Base-by-base conservation (phyloP, 345 rosid genomes). In the Barbarea vulgaris region DNA sequence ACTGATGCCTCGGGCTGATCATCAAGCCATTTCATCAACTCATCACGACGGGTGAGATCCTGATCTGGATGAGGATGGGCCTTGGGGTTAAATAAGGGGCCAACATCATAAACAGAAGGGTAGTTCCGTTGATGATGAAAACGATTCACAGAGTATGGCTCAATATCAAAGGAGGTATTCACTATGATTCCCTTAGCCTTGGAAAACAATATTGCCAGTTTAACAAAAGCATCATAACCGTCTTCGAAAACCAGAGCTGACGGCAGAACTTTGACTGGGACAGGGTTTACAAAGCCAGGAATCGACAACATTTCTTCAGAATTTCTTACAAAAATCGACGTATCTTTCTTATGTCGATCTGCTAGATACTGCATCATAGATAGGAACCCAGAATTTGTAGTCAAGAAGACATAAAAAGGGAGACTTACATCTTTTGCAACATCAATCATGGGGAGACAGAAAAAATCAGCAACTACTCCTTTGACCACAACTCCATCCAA, bases 21-120 rank as follows among this genome's bases (percentile, higher is more conserved):
- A 53, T 85, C 85, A 1, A 89, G 87, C 91, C 94, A 87, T 70
- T 60, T 68, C 19, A 80, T 52, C 77, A 84, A 63, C 68, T 69
- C 56, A 6, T 60, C 70, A 41, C 67, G 56, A 27, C 22, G 28
- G 28, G 77, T 67, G n/a, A 33, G 48, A 31, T 85, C 83, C 52
- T 61, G 67, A 14, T 82, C 85, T 1, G 77, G 81, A 62, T 73
- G 73, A 65, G 81, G 73, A 18, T 62, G 76, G n/a, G 71, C 69
- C 22, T 59, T 75, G 19, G 62, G 61, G 50, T 77, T 36, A 62
- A 85, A 70, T 19, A 85, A 72, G 18, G 87, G 81, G 10, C 90
- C 88, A 70, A 84, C 83, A 0, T 83, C 69, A 25, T 81, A 83
- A 53, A 89, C 53, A 4, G 78, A 56, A 47, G 88, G 85, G 42